These are phyloP conservation scores for Cardiospermum halicacabum DNA, from an alignment of 345 rosid species.

Conservation along the genomic window DNA sequence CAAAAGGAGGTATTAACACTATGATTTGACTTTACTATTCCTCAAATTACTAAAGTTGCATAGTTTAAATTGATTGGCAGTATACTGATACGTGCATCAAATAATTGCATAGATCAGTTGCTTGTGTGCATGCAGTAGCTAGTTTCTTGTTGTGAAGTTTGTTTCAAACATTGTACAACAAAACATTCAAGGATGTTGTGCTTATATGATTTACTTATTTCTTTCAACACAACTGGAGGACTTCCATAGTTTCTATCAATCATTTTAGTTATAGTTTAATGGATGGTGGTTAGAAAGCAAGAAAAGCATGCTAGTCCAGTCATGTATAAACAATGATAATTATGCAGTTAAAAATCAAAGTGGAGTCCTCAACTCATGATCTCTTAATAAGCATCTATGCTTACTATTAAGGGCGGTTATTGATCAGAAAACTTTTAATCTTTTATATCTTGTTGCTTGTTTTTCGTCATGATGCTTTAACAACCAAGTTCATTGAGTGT, in stretches of 20 bases:
- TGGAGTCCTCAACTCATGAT: neutral
- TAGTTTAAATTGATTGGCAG: neutral
- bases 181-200: too few relatives aligned
- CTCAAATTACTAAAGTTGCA: neutral
- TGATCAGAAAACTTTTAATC: neutral
- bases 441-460: neutral
- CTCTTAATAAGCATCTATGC: neutral
- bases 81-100: neutral
- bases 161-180: neutral
- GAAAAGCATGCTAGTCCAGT: neutral
- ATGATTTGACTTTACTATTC: neutral
- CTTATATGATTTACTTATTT: too few relatives aligned
- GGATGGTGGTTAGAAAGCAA: too few relatives aligned
- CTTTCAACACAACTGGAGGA: too few relatives aligned
- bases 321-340: neutral
- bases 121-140: neutral
- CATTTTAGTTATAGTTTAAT: too few relatives aligned
- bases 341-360: neutral
- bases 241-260: too few relatives aligned
- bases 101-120: neutral
- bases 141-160: conserved; percentile 6
- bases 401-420: neutral
- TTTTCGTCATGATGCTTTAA: neutral
- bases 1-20: conserved; percentile 45
- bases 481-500: neutral